These are phyloP conservation scores for Lachnellula cervina DNA, from an alignment of 2,329 filamentous ascomycete species.

Conservation along the genomic window DNA sequence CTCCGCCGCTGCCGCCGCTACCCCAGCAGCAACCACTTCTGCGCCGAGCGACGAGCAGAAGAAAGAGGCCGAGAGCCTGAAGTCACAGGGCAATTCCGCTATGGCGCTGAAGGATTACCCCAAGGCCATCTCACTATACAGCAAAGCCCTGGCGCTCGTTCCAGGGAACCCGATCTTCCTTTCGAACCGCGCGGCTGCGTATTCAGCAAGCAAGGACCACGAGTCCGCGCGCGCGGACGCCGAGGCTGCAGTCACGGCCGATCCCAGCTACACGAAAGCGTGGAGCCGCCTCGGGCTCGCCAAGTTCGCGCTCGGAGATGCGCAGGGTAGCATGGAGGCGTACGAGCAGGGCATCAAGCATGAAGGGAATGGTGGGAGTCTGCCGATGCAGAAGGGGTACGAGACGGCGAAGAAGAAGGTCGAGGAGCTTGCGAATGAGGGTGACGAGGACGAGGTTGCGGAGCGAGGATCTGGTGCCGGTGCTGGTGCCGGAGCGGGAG, in stretches of 20 bases:
- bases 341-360: constrained; percentile 90
- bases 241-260: constrained; percentile 80
- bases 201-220: constrained; percentile 81
- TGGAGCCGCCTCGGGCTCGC: constrained; percentile 93
- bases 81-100: constrained; percentile 85
- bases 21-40: constrained; percentile 15
- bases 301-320: constrained; percentile 85
- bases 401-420: constrained; percentile 88
- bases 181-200: constrained; percentile 92
- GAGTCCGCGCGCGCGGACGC: constrained; percentile 80
- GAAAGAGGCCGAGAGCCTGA: constrained; percentile 80
- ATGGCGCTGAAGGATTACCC: constrained; percentile 93
- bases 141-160: constrained; percentile 73
- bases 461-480: constrained; percentile 44
- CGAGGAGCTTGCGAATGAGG: constrained; percentile 63
- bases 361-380: constrained; percentile 89
- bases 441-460: constrained; percentile 44
- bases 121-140: constrained; percentile 79
- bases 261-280: constrained; percentile 93
- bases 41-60: constrained; percentile 50
- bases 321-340: constrained; percentile 87
- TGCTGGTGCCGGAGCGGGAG: constrained; percentile 47
- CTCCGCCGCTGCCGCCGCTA: constrained; percentile 22
- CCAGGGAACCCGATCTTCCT: constrained; percentile 93
- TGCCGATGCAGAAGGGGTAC: constrained; percentile 95